phyloP scores from a whole-genome alignment of 768 basidiomycete genomes.

The Agaricus subrufescens region DNA sequence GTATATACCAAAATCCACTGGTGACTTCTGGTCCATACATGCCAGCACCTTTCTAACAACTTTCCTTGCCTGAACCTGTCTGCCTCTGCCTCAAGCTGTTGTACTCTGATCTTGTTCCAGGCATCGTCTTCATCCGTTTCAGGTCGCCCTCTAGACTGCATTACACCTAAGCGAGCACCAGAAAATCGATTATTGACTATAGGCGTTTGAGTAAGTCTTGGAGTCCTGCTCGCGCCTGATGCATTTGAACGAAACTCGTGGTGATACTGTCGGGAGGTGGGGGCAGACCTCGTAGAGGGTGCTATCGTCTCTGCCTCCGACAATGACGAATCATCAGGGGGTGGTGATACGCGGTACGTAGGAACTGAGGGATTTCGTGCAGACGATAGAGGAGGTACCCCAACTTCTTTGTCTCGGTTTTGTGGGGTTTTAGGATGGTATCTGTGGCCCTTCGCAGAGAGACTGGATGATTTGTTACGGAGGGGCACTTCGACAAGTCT shows the following conservation, averaged over 20 bases:
- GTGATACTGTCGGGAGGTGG: not conserved
- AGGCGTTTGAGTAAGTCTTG: not conserved
- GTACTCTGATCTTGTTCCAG: conserved; percentile 73
- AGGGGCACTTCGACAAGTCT: not conserved
- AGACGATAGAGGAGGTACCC: not conserved
- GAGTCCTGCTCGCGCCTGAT: not conserved
- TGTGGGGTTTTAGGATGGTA: not conserved
- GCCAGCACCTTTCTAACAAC: conserved; percentile 67
- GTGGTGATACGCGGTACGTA: not conserved
- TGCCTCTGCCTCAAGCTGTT: conserved; percentile 66
- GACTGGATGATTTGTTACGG: conserved; percentile 1
- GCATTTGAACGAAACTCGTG: not conserved
- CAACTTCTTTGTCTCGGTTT: not conserved
- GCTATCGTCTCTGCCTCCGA: conserved; percentile 3
- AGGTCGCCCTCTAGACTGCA: conserved; percentile 32
- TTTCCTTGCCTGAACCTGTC: conserved; percentile 61
- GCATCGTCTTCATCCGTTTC: conserved; percentile 68
- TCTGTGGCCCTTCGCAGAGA: not conserved
- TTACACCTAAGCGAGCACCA: conserved; percentile 23
- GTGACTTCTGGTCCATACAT: conserved; percentile 68
- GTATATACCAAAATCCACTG: conserved; percentile 69
- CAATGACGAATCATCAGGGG: not conserved
- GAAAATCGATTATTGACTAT: conserved; percentile 11
- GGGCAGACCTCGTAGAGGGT: not conserved
- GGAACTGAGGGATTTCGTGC: not conserved